Base-by-base conservation (phyloP, 129 eudicot genomes). In the Centella asiatica region DNA sequence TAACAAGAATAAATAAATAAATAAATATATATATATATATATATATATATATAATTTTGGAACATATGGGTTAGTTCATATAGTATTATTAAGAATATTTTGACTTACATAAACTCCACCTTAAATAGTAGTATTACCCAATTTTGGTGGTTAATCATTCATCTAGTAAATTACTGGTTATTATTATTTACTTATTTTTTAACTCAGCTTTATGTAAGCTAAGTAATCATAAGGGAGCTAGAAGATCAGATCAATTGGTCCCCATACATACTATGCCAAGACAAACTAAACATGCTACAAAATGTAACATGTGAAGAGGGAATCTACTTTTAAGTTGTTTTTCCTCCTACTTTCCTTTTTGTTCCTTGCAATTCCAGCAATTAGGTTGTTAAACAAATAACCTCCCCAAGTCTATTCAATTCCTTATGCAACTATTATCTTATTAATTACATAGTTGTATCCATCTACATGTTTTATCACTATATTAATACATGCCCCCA, bases 281-380 rank as follows among this genome's bases (percentile, higher is more conserved):
- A 80, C 85, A 80, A 80, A 79, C 12, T 60, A 65, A 83, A 76
- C 76, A 64, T 83, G 76, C 76, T 51, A 58, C 53, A 64, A 69
- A 65, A 56, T 75, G 66, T 76, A 29, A 60, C 90, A 83, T 80
- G 90, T 76, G 90, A 74, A 78, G 53, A 57, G 80, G 81, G 81
- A 79, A 79, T 81, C 79, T 83, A 61, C 59, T 28, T 54, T 44
- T 9, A 7, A 76, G 69, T 81, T 74, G 57, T 46, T 58, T 71
- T 56, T 9, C 18, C 40, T 56, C 59, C 47, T 60, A 29, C 56
- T 60, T 69, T 54, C 66, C 73, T 65, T 73, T 83, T 79, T 73
- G 83, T 70, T 71, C 72, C 83, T 80, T 74, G 73, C 72, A 70
- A 64, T 76, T 79, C 76, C 74, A 76, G 70, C 85, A 70, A 76